Conservation (phyloP, 257 asterid species). For the Solanum habrochaites region DNA sequence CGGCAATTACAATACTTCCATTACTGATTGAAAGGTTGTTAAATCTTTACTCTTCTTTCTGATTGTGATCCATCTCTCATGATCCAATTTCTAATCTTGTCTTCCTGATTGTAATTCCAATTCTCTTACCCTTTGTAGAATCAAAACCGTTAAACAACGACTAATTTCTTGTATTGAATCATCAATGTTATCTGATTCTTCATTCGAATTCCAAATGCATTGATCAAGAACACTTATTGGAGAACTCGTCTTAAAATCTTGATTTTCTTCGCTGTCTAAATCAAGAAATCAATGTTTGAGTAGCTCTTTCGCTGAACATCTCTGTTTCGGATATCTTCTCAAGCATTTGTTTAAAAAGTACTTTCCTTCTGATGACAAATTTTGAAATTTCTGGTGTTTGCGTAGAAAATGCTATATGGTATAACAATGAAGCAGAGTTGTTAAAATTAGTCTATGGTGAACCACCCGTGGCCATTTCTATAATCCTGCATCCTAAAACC, state of each 20-base stretch:
- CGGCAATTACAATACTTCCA: neutral
- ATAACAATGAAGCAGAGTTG: constrained; percentile 16
- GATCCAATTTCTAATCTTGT: constrained; percentile 24
- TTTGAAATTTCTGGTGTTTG: constrained; percentile 47
- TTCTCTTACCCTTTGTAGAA: constrained; percentile 10
- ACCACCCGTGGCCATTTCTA: constrained; percentile 60
- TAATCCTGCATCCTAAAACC: constrained; percentile 70
- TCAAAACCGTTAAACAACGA: neutral
- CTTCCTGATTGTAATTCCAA: constrained; percentile 11
- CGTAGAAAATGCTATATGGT: constrained; percentile 45
- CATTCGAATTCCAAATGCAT: constrained; percentile 48
- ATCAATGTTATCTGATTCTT: constrained; percentile 14
- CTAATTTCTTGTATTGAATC: neutral
- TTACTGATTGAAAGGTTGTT: neutral
- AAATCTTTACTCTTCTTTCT: constrained; percentile 4
- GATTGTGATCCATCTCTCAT: constrained; percentile 37
- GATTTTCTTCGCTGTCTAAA: neutral
- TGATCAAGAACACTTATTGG: constrained; percentile 65
- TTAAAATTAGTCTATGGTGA: constrained; percentile 43
- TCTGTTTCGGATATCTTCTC: constrained; percentile 31
- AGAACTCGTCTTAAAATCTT: constrained; percentile 7
- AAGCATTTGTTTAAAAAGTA: constrained; percentile 53
- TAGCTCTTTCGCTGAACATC: constrained; percentile 55
- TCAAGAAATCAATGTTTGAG: constrained; percentile 50
- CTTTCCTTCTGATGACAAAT: constrained; percentile 36